These are phyloP conservation scores for Cymbomonas tetramitiformis DNA, from an alignment of 139 green algal genomes.

Conservation along the genomic window DNA sequence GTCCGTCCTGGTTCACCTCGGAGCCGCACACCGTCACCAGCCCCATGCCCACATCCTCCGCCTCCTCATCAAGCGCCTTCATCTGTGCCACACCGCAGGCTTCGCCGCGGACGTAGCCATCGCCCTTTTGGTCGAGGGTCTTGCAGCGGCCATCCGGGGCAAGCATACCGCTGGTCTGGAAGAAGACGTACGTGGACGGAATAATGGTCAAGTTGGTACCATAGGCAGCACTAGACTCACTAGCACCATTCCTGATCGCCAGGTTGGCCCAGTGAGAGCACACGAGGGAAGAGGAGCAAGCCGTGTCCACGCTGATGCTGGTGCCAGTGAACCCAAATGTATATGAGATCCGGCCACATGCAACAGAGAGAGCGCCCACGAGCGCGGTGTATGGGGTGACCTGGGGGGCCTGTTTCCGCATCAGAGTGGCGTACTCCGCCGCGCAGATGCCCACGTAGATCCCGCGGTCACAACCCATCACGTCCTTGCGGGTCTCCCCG, in stretches of 20 bases:
- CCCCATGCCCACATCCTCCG: no score
- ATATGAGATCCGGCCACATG: constrained; percentile 38
- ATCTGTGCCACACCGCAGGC: neutral
- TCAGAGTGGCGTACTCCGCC: no score
- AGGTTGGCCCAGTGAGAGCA: constrained; percentile 38
- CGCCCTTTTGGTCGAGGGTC: constrained; percentile 44
- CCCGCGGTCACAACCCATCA: neutral
- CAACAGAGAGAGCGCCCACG: constrained; percentile 33
- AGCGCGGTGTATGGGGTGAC: neutral
- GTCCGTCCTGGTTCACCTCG: constrained; percentile 75
- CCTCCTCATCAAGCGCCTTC: no score
- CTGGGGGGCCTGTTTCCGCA: neutral
- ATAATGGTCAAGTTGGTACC: constrained; percentile 57
- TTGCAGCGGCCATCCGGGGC: constrained; percentile 61
- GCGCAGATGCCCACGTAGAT: constrained; percentile 19
- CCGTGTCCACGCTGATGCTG: constrained; percentile 38
- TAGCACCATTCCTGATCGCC: constrained; percentile 6
- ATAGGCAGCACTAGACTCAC: neutral
- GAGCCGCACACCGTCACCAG: constrained; percentile 34
- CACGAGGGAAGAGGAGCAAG: constrained; percentile 74
- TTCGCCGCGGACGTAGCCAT: constrained; percentile 55
- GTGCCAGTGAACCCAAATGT: constrained; percentile 30
- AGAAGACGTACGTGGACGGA: constrained; percentile 29
- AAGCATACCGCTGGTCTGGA: constrained; percentile 46
- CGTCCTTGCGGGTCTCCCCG: no score